Evolutionary conservation across 108 stramenopile genomes (phyloP).

Genomic region (Skeletonema grethae): DNA sequence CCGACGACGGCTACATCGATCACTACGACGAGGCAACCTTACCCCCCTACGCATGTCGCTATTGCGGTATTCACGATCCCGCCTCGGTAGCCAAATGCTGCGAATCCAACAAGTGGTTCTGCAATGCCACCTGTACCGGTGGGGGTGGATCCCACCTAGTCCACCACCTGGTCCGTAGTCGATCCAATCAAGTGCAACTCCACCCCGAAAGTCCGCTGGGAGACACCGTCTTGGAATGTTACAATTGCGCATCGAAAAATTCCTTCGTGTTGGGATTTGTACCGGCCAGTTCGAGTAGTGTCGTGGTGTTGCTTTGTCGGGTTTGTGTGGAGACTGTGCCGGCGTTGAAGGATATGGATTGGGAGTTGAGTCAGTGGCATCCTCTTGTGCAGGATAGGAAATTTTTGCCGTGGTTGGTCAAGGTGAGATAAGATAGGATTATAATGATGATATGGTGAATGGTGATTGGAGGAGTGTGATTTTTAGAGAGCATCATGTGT

Average conservation of each 20-base stretch:
- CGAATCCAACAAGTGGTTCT: slow-evolving; percentile 97
- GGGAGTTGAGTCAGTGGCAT: slow-evolving; percentile 96
- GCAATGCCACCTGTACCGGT: slow-evolving; percentile 85
- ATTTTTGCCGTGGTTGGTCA: slow-evolving; percentile 93
- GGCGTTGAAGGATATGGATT: slow-evolving; percentile 96
- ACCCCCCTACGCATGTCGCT: slow-evolving; percentile 91
- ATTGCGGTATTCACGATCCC: slow-evolving; percentile 97
- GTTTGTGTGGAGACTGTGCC: slow-evolving; percentile 94
- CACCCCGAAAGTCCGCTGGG: slow-evolving; percentile 93
- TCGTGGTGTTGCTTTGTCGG: slow-evolving; percentile 96
- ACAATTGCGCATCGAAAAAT: slow-evolving; percentile 96
- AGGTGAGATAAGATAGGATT: slow-evolving; percentile 40
- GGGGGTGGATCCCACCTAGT: slow-evolving; percentile 92
- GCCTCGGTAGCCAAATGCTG: slow-evolving; percentile 94
- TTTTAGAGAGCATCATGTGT: neutral
- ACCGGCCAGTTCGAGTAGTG: slow-evolving; percentile 84
- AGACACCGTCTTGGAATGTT: slow-evolving; percentile 95
- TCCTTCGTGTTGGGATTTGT: slow-evolving; percentile 98
- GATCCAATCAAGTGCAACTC: slow-evolving; percentile 80
- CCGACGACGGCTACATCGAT: slow-evolving; percentile 64
- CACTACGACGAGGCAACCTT: slow-evolving; percentile 81
- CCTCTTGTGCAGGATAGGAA: slow-evolving; percentile 94
- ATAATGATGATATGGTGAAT: neutral
- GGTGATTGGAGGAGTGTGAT: slow-evolving; percentile 1
- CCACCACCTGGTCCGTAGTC: slow-evolving; percentile 90